Evolutionary conservation across 2,329 filamentous ascomycete genomes (phyloP), one percentile per base, ranked within the genome.

Genomic region (Aspergillus sp.): DNA sequence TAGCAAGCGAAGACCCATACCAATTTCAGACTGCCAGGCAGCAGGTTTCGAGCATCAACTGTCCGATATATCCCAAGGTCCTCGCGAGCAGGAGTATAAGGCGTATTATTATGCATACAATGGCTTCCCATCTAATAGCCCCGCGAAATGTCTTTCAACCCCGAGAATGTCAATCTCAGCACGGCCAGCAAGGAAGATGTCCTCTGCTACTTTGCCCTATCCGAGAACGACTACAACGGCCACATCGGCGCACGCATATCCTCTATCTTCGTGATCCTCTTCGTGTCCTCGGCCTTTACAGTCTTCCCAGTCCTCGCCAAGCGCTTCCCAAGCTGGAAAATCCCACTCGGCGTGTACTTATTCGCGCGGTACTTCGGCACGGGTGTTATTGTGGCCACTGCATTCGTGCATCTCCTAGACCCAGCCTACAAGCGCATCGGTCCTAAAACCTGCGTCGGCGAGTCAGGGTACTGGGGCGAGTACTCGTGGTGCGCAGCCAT

Each of bases 311-410:
- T 51, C 15, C 30, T 51, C 1, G 17, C 22, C 15, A 51, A 27
- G 7, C 7, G 15, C 12, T 17, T n/a, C 9, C 19, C 22, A 9
- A 9, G 34, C 19, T 13, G 11, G 19, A 40, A 40, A 13, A 51
- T 93, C 0, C 88, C 89, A 2, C 83, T 86, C 59, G 84, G 86
- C 74, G 83, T 86, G 5, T 96, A 96, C 76, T 96, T 96, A 73
- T 77, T 93, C 54, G 89, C 89, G 64, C 96, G 96, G 73, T 96
- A 93, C 76, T 91, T 97, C 70, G 93, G 93, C 63, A 93, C 91
- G 0, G 93, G 93, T 44, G 92, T 97, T 62, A 97, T 98, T 67
- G 85, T 97, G 63, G 89, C 90, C 4, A 97, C 93, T 2, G 91
- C 93, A 0, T 96, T 96, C 73, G 93, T 98, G 73, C 93, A 97